Base-by-base conservation (phyloP, 176 grass and related monocot species). In the Raddia distichophylla region DNA sequence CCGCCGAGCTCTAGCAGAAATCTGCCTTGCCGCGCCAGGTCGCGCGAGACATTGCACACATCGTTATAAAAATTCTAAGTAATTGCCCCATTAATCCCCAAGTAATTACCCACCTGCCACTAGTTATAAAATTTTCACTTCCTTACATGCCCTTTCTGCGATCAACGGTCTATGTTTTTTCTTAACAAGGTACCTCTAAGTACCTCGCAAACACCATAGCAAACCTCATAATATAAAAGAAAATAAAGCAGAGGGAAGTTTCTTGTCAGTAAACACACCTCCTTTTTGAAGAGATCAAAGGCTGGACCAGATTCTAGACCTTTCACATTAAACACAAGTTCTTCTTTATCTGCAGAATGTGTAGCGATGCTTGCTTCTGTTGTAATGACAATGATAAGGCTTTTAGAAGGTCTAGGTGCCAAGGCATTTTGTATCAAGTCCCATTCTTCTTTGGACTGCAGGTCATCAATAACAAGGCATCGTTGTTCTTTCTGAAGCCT, bases 381-480 rank as follows among this genome's bases (percentile, higher is more conserved):
- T 10, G 81, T 56, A 33, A 83, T 74, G 48, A 9, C 81, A 5
- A 83, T 74, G 34, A 74, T 74, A 9, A 64, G 4, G 8, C 70
- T 74, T 9, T 0, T 0, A 11, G 55, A 63, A 0, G 46, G 35
- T 74, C 14, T 64, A 53, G 60, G 6, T 0, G 66, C 10, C 2
- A 78, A 66, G 0, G 61, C 46, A 53, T 27, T 0, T 40, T 65
- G 37, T 66, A 78, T 78, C 32, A 2, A 15, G 3, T 78, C 76
- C 76, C 76, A 78, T 53, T 78, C 61, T 15, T 52, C 17, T 10
- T 7, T 78, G 61, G 61, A 78, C 32, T 20, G 60, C 60, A 78
- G 9, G 32, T 40, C 60, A 8, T 78, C 76, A 20, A 78, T 42
- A 14, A 78, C 15, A 1, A 78, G 60, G 61, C 76, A 78, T 2